Evolutionary conservation across 2,329 filamentous ascomycete genomes (phyloP).

Genomic region (Epichloe aotearoae): DNA sequence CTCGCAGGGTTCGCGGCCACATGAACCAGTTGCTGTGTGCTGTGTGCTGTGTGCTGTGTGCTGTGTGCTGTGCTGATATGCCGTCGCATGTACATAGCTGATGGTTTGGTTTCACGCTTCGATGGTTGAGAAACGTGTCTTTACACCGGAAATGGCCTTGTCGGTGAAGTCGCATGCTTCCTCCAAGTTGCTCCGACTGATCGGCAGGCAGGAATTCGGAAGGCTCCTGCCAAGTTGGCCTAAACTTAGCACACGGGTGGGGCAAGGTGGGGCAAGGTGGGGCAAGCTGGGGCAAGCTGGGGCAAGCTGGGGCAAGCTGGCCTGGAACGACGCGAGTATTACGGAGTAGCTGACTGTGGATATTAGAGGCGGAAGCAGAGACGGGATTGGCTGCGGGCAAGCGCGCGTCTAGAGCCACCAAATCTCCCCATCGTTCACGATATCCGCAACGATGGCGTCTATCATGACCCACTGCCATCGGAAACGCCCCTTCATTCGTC

Average conservation of each 20-base stretch:
- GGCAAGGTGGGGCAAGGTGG: too few species aligned
- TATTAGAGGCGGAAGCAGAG: too few species aligned
- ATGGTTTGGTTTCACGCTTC: not conserved
- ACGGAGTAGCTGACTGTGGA: too few species aligned
- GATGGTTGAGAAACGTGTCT: not conserved
- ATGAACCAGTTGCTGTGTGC: not conserved
- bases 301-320: not conserved
- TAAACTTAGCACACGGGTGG: not conserved
- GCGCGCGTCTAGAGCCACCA: too few species aligned
- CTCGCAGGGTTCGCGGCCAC: too few species aligned
- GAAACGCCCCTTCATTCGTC: not conserved
- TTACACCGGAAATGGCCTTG: conserved; percentile 2
- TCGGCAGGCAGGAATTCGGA: not conserved
- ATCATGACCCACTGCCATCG: not conserved
- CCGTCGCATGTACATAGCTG: not conserved
- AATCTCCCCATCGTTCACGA: too few species aligned
- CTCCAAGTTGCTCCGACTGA: too few species aligned
- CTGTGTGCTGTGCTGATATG: not conserved
- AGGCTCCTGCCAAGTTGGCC: not conserved
- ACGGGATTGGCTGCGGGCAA: too few species aligned
- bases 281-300: too few species aligned
- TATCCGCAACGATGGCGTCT: not conserved
- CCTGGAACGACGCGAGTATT: too few species aligned
- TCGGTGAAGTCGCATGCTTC: not conserved
- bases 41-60: not conserved